Percentiles rank a stretch among this genome's conserved stretches.
phyloP scores from a whole-genome alignment of 371 early-diverging fungal species.

The Mucor indicus region DNA sequence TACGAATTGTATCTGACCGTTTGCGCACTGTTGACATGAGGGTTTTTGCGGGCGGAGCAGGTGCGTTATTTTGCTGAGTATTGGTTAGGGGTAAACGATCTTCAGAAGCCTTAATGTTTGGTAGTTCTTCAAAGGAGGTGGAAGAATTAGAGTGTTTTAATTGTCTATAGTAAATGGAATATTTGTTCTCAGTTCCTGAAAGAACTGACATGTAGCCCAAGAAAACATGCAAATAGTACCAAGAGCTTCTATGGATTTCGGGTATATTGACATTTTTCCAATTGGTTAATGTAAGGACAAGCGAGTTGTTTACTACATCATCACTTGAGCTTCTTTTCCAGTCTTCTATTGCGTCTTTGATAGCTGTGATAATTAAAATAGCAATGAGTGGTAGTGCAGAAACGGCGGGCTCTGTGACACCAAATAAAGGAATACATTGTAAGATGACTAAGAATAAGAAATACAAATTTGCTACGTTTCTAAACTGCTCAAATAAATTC shows the following conservation, averaged over 20 bases:
- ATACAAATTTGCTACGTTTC: constrained; percentile 88
- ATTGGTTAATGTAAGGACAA: constrained; percentile 47
- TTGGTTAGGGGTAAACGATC: constrained; percentile 13
- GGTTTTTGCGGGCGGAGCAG: constrained; percentile 9
- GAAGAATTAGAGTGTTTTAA: not conserved
- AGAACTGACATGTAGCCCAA: constrained; percentile 30
- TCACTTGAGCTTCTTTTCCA: constrained; percentile 69
- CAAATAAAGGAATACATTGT: constrained; percentile 71
- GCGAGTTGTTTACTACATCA: constrained; percentile 65
- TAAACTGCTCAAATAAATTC: constrained; percentile 89
- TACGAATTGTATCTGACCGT: constrained; percentile 42
- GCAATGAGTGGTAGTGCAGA: constrained; percentile 81
- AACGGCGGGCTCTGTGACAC: constrained; percentile 77
- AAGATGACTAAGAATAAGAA: constrained; percentile 82
- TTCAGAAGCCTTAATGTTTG: constrained; percentile 9
- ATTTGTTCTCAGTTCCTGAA: constrained; percentile 29
- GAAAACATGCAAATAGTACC: constrained; percentile 41
- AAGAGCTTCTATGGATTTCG: constrained; percentile 19
- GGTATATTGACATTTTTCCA: constrained; percentile 60
- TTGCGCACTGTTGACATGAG: constrained; percentile 32
- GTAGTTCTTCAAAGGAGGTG: not conserved
- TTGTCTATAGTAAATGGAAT: constrained; percentile 18
- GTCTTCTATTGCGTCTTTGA: constrained; percentile 92
- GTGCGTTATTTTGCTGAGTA: not conserved
- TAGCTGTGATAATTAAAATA: constrained; percentile 78